Evolutionary conservation across 1,284 basidiomycete species (phyloP).

Genomic region (Fomitopsis schrenkii): DNA sequence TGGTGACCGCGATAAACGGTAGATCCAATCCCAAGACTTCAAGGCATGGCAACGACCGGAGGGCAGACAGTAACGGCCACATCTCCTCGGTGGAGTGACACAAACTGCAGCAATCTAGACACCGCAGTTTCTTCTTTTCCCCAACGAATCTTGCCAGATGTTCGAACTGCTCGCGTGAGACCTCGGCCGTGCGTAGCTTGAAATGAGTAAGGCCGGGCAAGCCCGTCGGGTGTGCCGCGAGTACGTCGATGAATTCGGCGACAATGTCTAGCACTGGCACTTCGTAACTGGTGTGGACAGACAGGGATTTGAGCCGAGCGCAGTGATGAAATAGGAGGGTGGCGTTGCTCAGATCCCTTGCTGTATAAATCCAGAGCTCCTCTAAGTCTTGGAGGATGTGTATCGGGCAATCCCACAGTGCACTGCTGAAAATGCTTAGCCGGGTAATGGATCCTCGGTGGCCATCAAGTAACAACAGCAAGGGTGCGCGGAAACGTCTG

Average conservation of each 20-base stretch:
- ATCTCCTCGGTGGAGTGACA: neutral
- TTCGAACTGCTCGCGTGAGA: no score
- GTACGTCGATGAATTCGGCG: no score
- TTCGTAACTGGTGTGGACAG: neutral
- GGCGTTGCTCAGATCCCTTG: neutral
- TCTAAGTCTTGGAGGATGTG: neutral
- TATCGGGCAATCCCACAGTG: neutral
- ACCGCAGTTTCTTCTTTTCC: neutral
- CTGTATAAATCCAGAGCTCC: neutral
- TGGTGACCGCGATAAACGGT: neutral
- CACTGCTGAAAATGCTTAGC: neutral
- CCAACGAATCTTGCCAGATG: neutral
- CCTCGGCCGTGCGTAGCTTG: neutral
- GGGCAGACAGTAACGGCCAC: neutral
- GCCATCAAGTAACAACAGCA: neutral
- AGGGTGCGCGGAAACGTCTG: neutral
- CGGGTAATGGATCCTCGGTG: neutral
- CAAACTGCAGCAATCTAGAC: neutral
- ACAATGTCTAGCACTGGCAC: no score
- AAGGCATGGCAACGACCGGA: neutral
- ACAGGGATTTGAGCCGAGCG: neutral
- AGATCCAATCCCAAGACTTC: neutral
- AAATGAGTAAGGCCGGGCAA: neutral
- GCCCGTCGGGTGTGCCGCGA: neutral
- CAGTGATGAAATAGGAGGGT: neutral